Percentiles rank a stretch among this genome's conserved stretches.
These are phyloP conservation scores for Tulasnella sp. DNA, from an alignment of 768 basidiomycete genomes.

Conservation along the genomic window DNA sequence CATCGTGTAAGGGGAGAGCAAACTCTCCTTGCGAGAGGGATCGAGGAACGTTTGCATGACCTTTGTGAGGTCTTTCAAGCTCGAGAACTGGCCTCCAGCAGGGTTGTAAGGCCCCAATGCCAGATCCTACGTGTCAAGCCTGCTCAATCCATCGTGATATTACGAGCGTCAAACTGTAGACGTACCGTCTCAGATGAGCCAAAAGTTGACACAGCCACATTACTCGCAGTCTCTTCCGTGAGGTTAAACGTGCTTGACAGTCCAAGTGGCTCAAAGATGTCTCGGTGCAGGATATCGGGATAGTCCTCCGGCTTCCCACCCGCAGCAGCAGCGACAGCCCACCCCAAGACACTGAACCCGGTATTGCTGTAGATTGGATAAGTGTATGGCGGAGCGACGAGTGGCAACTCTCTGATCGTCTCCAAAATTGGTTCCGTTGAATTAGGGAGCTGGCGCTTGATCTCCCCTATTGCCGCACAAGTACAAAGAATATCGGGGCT, in stretches of 20 bases:
- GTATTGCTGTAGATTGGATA: slow-evolving; percentile 48
- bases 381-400: slow-evolving; percentile 45
- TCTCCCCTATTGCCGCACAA: not conserved
- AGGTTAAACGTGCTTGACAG: not conserved
- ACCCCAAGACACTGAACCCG: slow-evolving; percentile 41
- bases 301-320: slow-evolving; percentile 36
- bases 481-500: not conserved
- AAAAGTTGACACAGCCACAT: not conserved
- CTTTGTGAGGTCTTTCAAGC: slow-evolving; percentile 46
- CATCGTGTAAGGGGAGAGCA: slow-evolving; percentile 34
- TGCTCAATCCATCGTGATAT: not conserved
- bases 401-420: slow-evolving; percentile 41
- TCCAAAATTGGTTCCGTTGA: slow-evolving; percentile 2
- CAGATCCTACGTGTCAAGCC: slow-evolving; percentile 38
- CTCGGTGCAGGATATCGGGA: slow-evolving; percentile 47
- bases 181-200: not conserved
- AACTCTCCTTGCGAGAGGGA: slow-evolving; percentile 36
- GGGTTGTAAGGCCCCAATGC: slow-evolving; percentile 44
- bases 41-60: slow-evolving; percentile 49
- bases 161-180: not conserved
- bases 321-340: slow-evolving; percentile 39
- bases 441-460: not conserved
- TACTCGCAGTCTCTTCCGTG: not conserved
- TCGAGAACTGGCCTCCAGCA: slow-evolving; percentile 52
- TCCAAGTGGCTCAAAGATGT: slow-evolving; percentile 50